phyloP scores from a whole-genome alignment of 225 moss, liverwort and hornwort species.

The Polytrichum formosum region DNA sequence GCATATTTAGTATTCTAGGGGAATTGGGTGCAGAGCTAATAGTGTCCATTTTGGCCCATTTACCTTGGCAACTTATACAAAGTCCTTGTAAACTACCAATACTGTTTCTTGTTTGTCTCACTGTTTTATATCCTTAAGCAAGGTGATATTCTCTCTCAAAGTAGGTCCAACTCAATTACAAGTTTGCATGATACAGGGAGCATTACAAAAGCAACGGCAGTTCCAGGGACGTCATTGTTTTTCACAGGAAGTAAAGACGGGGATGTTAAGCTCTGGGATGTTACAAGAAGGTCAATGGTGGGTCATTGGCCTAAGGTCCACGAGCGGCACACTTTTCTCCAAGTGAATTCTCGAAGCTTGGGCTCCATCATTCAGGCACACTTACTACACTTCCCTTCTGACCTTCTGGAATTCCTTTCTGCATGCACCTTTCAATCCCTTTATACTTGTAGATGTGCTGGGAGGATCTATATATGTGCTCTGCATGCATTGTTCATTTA shows the following conservation, averaged over 20 bases:
- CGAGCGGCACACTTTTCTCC: conserved; percentile 66
- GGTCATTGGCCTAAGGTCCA: conserved; percentile 56
- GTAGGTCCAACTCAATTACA: neutral
- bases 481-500: no score
- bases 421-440: conserved; percentile 2
- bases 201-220: conserved; percentile 49
- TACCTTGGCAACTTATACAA: no score
- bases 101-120: no score
- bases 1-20: no score
- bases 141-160: no score
- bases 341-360: conserved; percentile 56
- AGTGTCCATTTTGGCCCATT: no score
- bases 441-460: neutral
- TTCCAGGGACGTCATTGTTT: conserved; percentile 57
- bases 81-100: no score
- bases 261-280: conserved; percentile 65
- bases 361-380: conserved; percentile 63
- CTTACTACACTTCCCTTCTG: conserved; percentile 6
- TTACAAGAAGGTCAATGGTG: conserved; percentile 51
- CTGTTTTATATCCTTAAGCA: no score
- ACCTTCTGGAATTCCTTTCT: conserved; percentile 4
- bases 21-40: no score
- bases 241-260: conserved; percentile 69
- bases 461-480: no score
- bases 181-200: conserved; percentile 36